phyloP scores from a whole-genome alignment of 371 early-diverging fungal species.

The Mortierella sp. region DNA sequence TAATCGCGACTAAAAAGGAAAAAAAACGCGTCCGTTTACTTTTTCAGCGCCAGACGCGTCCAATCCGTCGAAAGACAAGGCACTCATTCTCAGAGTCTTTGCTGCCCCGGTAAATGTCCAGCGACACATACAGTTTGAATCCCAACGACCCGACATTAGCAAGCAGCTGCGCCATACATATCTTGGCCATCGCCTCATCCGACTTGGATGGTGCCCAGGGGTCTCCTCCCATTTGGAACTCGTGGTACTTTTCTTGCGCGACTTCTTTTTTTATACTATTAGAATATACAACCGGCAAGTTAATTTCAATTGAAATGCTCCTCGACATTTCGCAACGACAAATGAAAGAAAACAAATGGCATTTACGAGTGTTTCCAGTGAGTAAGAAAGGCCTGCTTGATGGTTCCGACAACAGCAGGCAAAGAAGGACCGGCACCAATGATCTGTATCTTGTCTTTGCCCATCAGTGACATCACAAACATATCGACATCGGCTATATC shows the following conservation, averaged over 20 bases:
- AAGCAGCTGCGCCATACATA: background rate
- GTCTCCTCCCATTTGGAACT: background rate
- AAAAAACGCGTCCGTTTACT: background rate
- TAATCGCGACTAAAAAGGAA: too few relatives aligned
- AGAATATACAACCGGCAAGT: too few relatives aligned
- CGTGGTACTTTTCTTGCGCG: background rate
- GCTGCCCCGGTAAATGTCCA: background rate
- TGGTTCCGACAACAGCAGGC: background rate
- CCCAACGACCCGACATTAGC: background rate
- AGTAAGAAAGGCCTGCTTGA: background rate
- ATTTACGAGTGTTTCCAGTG: conserved; percentile 1
- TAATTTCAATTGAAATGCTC: too few relatives aligned
- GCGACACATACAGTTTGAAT: background rate
- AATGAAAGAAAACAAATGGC: background rate
- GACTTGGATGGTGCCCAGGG: background rate
- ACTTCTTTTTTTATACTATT: background rate
- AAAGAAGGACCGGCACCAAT: background rate
- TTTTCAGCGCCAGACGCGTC: background rate
- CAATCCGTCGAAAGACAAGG: background rate
- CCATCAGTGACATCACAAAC: background rate
- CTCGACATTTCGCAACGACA: too few relatives aligned
- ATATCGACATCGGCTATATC: background rate
- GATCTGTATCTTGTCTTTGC: background rate
- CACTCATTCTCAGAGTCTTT: background rate
- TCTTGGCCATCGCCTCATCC: background rate